Evolutionary conservation across 371 early-diverging fungal genomes (phyloP).

Genomic region (Lichtheimia ornata): DNA sequence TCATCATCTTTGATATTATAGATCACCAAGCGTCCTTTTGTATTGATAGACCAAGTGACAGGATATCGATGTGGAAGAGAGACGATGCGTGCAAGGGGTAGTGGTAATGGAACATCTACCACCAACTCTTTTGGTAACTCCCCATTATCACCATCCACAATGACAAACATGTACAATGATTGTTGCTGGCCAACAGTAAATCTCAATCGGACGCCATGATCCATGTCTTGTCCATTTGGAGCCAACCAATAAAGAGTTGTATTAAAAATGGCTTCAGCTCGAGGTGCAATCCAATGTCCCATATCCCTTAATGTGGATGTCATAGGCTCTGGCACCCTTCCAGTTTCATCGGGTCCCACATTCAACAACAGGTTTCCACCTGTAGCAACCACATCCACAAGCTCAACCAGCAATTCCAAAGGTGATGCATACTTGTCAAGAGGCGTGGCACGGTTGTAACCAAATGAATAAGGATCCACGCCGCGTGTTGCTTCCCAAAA

Average conservation of each 20-base stretch:
- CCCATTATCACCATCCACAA: background rate
- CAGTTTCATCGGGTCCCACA: constrained; percentile 33
- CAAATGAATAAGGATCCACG: constrained; percentile 22
- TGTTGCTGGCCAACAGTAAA: constrained; percentile 4
- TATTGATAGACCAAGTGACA: too few species aligned
- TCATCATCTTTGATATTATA: too few species aligned
- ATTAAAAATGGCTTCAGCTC: constrained; percentile 10
- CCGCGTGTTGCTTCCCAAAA: constrained; percentile 26
- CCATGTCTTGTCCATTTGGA: background rate
- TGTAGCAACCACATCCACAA: constrained; percentile 27
- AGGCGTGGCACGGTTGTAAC: constrained; percentile 29
- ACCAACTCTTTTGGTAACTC: too few species aligned
- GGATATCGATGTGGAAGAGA: too few species aligned
- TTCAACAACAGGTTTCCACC: constrained; percentile 35
- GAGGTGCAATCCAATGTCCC: constrained; percentile 24
- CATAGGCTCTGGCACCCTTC: constrained; percentile 18
- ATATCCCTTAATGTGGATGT: constrained; percentile 15
- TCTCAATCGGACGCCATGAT: background rate
- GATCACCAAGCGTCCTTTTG: too few species aligned
- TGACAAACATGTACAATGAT: constrained; percentile 11
- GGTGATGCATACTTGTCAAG: constrained; percentile 27
- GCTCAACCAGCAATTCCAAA: constrained; percentile 16
- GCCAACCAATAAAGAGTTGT: constrained; percentile 13
- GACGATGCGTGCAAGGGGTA: too few species aligned
- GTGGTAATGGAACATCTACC: too few species aligned